A percentile compares a stretch with the other conserved stretches of the same genome.
Evolutionary conservation across 1,284 basidiomycete genomes (phyloP).

Genomic region (Hemileia vastatrix): DNA sequence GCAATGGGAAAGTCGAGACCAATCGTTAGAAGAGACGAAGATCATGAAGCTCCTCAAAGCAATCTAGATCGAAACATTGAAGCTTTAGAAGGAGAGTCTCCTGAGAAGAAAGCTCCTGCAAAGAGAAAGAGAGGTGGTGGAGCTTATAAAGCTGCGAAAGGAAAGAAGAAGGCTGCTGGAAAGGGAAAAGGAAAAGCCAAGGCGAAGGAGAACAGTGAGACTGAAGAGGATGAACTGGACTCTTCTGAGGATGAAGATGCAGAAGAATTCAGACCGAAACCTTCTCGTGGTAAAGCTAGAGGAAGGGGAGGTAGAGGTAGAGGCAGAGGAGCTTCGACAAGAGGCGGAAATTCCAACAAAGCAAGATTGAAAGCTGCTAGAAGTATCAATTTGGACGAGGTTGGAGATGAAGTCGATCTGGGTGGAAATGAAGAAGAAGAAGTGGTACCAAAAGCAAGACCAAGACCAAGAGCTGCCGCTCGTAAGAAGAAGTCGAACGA

Average conservation of each 20-base stretch:
- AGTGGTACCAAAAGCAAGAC: conserved; percentile 5
- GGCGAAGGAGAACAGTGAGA: neutral
- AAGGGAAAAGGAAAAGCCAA: conserved; percentile 19
- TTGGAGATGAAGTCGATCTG: conserved; percentile 14
- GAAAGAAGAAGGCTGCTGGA: neutral
- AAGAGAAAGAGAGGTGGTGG: neutral
- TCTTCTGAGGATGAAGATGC: conserved; percentile 28
- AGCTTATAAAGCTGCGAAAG: neutral
- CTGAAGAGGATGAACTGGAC: conserved; percentile 24
- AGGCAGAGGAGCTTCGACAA: neutral
- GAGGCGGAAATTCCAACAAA: neutral
- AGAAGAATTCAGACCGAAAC: conserved; percentile 4
- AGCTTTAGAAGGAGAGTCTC: neutral
- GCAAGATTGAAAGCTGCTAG: conserved; percentile 26
- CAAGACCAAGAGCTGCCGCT: conserved; percentile 4
- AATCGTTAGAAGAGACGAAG: conserved; percentile 27
- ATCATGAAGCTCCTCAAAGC: neutral
- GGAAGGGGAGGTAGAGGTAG: conserved; percentile 3
- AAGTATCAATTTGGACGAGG: conserved; percentile 28
- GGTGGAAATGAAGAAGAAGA: neutral
- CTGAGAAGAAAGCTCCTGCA: neutral
- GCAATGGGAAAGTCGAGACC: conserved; percentile 32
- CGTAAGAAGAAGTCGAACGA: conserved; percentile 22
- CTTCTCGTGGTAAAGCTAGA: neutral
- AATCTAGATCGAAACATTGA: neutral